These are phyloP conservation scores for Rutidosis leptorrhynchoides DNA, from an alignment of 129 eudicot species.

Conservation along the genomic window DNA sequence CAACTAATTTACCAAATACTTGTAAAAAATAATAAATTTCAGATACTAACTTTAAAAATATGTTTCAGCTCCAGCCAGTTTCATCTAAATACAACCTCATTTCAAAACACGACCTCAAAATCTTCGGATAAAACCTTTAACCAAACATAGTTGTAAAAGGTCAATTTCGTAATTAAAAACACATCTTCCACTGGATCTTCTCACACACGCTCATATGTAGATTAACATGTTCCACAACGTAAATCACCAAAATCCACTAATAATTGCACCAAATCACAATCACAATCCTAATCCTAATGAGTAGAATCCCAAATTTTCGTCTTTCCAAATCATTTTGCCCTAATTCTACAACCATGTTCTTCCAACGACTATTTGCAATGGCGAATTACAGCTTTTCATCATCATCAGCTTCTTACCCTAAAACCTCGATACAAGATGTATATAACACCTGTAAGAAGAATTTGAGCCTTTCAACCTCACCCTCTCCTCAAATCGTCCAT, in stretches of 20 bases:
- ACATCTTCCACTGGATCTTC: slow-evolving; percentile 7
- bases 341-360: slow-evolving; percentile 31
- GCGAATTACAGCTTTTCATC: slow-evolving; percentile 37
- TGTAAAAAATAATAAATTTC: no score
- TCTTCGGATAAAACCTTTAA: no score
- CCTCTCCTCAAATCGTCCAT: slow-evolving; percentile 46
- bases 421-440: slow-evolving; percentile 55
- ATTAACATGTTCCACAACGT: background rate
- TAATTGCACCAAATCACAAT: slow-evolving; percentile 1
- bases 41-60: no score
- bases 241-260: slow-evolving; percentile 13
- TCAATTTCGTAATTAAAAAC: background rate
- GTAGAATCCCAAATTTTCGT: slow-evolving; percentile 22
- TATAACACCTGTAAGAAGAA: slow-evolving; percentile 69
- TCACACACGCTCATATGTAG: no score
- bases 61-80: no score
- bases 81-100: no score
- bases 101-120: no score
- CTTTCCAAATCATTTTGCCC: slow-evolving; percentile 13
- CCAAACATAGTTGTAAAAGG: no score
- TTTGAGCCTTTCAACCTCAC: slow-evolving; percentile 36
- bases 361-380: slow-evolving; percentile 50
- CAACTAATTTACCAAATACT: no score
- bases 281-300: background rate
- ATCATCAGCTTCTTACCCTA: slow-evolving; percentile 29